These are phyloP conservation scores for Aspergillus fumigatus DNA, from an alignment of 2,329 filamentous ascomycete genomes.

Conservation along the genomic window DNA sequence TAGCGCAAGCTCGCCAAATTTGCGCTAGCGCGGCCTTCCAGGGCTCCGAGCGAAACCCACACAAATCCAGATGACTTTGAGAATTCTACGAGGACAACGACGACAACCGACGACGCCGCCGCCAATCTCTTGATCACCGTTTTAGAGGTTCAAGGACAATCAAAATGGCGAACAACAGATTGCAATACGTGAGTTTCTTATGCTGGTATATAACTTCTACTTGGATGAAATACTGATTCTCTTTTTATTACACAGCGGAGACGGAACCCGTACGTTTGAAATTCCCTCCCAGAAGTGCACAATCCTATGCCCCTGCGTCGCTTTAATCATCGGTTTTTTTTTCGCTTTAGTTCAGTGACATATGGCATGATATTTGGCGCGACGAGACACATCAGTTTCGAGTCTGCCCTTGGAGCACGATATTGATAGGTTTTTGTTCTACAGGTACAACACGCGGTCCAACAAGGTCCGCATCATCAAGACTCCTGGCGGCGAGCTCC, in stretches of 20 bases:
- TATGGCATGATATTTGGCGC: slow-evolving; percentile 6
- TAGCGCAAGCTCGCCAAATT: slow-evolving; percentile 35
- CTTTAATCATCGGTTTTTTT: slow-evolving; percentile 10
- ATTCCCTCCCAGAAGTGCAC: slow-evolving; percentile 10
- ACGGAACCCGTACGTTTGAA: slow-evolving; percentile 68
- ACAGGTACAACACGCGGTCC: slow-evolving; percentile 94
- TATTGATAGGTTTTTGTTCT: slow-evolving; percentile 29
- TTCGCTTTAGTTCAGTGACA: slow-evolving; percentile 14
- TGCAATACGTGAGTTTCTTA: slow-evolving; percentile 43
- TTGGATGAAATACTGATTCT: slow-evolving; percentile 23
- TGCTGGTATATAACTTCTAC: slow-evolving; percentile 1
- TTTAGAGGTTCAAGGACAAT: slow-evolving; percentile 40
- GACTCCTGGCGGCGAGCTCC: slow-evolving; percentile 93
- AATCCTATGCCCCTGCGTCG: slow-evolving; percentile 17
- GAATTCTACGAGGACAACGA: slow-evolving; percentile 40
- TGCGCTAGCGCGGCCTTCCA: slow-evolving; percentile 38
- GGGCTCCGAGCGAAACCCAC: slow-evolving; percentile 40
- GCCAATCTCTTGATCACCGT: slow-evolving; percentile 40
- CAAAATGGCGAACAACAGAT: slow-evolving; percentile 52
- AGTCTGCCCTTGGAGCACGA: slow-evolving; percentile 4
- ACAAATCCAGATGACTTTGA: slow-evolving; percentile 39
- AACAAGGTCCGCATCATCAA: slow-evolving; percentile 95
- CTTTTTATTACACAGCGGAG: slow-evolving; percentile 53
- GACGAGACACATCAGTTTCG: slow-evolving; percentile 4
- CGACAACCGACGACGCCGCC: slow-evolving; percentile 38